phyloP scores from a whole-genome alignment of 2,329 filamentous ascomycete genomes.

The Rhynchosporium secalis region DNA sequence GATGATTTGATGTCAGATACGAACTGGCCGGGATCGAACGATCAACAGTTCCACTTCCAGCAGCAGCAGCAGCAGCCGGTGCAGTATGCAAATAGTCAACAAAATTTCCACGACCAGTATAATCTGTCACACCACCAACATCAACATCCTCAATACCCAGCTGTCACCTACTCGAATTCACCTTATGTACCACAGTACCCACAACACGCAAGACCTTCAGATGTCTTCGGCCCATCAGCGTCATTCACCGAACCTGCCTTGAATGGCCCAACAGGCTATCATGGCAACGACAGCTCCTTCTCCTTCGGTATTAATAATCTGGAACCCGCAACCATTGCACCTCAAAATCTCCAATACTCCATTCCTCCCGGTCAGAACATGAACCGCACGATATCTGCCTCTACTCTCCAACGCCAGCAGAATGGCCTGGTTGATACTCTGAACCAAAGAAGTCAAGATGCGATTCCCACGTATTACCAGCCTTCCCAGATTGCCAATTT shows the following conservation, averaged over 20 bases:
- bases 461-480: constrained; percentile 18
- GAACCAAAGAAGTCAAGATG: constrained; percentile 28
- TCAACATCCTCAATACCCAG: constrained; percentile 33
- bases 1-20: constrained; percentile 35
- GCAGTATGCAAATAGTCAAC: constrained; percentile 28
- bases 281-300: constrained; percentile 33
- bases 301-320: constrained; percentile 27
- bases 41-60: constrained; percentile 31
- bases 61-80: constrained; percentile 26
- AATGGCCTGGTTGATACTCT: constrained; percentile 21
- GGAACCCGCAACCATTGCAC: constrained; percentile 34
- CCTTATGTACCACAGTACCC: constrained; percentile 36
- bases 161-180: constrained; percentile 32
- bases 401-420: constrained; percentile 28
- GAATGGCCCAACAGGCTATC: constrained; percentile 29
- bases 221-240: constrained; percentile 30
- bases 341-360: constrained; percentile 37
- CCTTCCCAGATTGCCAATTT: constrained; percentile 23
- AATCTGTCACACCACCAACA: constrained; percentile 19
- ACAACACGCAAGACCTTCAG: constrained; percentile 31
- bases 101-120: constrained; percentile 33
- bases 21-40: constrained; percentile 29
- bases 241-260: constrained; percentile 35
- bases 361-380: constrained; percentile 29
- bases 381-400: constrained; percentile 26